These are phyloP conservation scores for Termitomyces sp. DNA, from an alignment of 768 basidiomycete species.

Conservation along the genomic window DNA sequence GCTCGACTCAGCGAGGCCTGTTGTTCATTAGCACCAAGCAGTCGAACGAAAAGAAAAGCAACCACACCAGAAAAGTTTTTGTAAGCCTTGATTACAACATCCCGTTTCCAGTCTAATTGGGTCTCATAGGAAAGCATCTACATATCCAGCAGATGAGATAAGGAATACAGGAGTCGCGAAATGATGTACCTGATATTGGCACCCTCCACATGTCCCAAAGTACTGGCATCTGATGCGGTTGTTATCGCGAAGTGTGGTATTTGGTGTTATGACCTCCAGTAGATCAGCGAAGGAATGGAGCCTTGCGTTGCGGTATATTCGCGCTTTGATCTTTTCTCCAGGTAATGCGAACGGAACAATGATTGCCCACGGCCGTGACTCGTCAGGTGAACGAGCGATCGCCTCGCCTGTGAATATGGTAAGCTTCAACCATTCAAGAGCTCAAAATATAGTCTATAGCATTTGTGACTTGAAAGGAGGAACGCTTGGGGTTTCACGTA, in stretches of 20 bases:
- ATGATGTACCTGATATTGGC: slow-evolving; percentile 78
- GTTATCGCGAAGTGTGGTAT: slow-evolving; percentile 58
- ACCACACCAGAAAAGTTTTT: slow-evolving; percentile 58
- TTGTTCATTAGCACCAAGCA: background rate
- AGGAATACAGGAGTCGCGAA: background rate
- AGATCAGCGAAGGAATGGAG: slow-evolving; percentile 77
- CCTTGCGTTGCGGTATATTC: slow-evolving; percentile 64
- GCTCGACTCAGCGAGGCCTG: slow-evolving; percentile 47
- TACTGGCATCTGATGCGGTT: slow-evolving; percentile 71
- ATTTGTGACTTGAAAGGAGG: background rate
- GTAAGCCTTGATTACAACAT: slow-evolving; percentile 82
- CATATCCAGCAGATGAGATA: background rate
- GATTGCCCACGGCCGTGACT: slow-evolving; percentile 67
- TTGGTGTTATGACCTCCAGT: slow-evolving; percentile 58
- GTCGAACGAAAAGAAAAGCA: background rate
- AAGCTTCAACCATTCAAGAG: background rate
- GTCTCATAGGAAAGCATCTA: slow-evolving; percentile 85
- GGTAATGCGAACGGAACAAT: slow-evolving; percentile 82
- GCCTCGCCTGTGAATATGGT: slow-evolving; percentile 48
- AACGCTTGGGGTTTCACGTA: slow-evolving; percentile 19
- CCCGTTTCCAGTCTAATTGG: slow-evolving; percentile 83
- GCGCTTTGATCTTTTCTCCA: slow-evolving; percentile 70
- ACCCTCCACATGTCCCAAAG: slow-evolving; percentile 87
- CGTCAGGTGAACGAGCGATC: slow-evolving; percentile 45
- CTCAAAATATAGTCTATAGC: too few relatives aligned